phyloP scores from a whole-genome alignment of 2,329 filamentous ascomycete genomes.

The Colletotrichum sp. region DNA sequence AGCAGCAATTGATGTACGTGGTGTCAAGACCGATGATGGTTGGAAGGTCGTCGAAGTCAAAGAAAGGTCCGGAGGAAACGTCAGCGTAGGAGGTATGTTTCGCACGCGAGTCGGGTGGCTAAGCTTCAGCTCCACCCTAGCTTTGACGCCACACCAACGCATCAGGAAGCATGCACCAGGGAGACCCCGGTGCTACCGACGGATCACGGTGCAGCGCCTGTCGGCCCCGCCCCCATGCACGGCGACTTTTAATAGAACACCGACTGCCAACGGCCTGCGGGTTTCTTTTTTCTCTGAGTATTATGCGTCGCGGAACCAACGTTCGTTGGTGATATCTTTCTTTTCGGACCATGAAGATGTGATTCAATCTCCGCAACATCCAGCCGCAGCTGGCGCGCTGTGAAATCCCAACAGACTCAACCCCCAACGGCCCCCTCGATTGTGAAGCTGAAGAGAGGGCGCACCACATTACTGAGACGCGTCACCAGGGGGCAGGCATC shows the following conservation, averaged over 20 bases:
- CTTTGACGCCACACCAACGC: slow-evolving; percentile 23
- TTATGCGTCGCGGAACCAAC: background rate
- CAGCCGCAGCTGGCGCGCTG: background rate
- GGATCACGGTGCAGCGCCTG: background rate
- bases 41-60: slow-evolving; percentile 15
- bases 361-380: background rate
- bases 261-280: background rate
- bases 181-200: slow-evolving; percentile 2
- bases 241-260: slow-evolving; percentile 8
- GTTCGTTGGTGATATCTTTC: background rate
- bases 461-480: background rate
- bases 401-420: background rate
- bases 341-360: background rate
- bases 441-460: background rate
- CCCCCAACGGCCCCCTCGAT: background rate
- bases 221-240: slow-evolving; percentile 1
- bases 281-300: background rate
- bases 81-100: slow-evolving; percentile 23
- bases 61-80: slow-evolving; percentile 17
- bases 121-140: slow-evolving; percentile 23
- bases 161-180: slow-evolving; percentile 15
- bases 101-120: slow-evolving; percentile 23
- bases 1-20: slow-evolving; percentile 7
- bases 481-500: background rate
- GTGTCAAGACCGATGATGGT: slow-evolving; percentile 1